These are phyloP conservation scores for Falciphora oryzae DNA, from an alignment of 2,329 filamentous ascomycete species.

Conservation along the genomic window DNA sequence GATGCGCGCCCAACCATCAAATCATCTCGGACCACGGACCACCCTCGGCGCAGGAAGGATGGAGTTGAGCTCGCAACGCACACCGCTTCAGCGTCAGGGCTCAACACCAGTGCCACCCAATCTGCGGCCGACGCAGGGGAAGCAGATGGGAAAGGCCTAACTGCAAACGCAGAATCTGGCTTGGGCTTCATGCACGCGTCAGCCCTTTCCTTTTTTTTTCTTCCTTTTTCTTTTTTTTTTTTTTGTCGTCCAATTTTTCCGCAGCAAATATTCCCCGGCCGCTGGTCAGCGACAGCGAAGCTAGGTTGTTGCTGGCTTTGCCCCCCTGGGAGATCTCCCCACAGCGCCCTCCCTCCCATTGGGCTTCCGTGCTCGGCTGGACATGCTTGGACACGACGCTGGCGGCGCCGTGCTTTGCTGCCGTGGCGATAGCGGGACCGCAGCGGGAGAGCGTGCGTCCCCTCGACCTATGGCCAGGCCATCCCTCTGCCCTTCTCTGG, in stretches of 20 bases:
- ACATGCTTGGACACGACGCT: neutral
- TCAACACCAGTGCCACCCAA: neutral
- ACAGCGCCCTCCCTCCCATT: neutral
- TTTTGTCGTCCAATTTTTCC: neutral
- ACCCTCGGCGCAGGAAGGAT: neutral
- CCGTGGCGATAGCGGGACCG: neutral
- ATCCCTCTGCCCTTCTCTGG: neutral
- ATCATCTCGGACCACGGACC: neutral
- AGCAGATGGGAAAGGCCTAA: neutral
- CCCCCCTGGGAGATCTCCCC: neutral
- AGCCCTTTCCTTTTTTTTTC: neutral
- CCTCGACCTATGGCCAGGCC: neutral
- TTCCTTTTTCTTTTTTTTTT: neutral
- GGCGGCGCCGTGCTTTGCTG: conserved; percentile 1
- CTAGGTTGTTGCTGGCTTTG: neutral
- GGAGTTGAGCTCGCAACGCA: neutral
- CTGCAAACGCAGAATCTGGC: neutral
- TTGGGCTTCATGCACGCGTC: neutral
- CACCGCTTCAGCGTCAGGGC: neutral
- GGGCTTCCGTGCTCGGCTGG: neutral
- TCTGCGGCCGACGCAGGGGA: neutral
- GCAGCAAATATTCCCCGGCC: no score
- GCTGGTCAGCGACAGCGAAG: neutral
- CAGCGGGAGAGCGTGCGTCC: neutral
- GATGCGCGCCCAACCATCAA: neutral